These are phyloP conservation scores for Panicum miliaceum DNA, from an alignment of 176 grass and related monocot genomes.

Conservation along the genomic window DNA sequence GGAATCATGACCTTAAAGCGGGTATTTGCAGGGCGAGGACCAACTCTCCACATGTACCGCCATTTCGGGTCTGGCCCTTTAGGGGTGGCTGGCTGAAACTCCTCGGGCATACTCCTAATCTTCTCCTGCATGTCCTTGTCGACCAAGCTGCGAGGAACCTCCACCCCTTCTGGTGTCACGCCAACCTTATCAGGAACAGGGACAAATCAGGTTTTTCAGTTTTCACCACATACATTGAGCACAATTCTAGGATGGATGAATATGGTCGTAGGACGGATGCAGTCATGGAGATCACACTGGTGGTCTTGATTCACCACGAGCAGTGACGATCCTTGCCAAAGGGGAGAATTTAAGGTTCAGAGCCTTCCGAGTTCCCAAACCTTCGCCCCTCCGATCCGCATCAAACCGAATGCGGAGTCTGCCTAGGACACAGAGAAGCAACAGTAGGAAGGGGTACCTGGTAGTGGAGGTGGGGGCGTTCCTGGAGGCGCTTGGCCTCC, in stretches of 20 bases:
- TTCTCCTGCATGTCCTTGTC: constrained; percentile 84
- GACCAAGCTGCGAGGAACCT: constrained; percentile 86
- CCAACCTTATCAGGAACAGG: constrained; percentile 68
- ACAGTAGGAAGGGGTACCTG: constrained; percentile 51
- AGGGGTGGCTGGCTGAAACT: constrained; percentile 75
- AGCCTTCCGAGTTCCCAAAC: neutral
- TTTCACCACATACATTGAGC: neutral
- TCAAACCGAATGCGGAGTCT: neutral
- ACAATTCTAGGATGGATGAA: neutral
- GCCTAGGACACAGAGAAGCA: neutral
- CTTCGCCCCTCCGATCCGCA: neutral
- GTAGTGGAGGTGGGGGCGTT: constrained; percentile 89
- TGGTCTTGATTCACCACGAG: constrained; percentile 1
- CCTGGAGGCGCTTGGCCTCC: constrained; percentile 87
- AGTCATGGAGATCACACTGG: neutral
- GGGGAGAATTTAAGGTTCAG: neutral
- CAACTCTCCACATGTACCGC: constrained; percentile 99
- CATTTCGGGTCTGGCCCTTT: constrained; percentile 91
- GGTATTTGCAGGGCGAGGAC: constrained; percentile 75
- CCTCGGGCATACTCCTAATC: constrained; percentile 75
- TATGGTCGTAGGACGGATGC: neutral
- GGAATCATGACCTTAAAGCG: constrained; percentile 67
- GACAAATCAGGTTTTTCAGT: neutral
- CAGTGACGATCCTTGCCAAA: neutral
- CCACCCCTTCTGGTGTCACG: constrained; percentile 93